Evolutionary conservation across 192 early-diverging fungal species (phyloP).

Genomic region (Entomortierella beljakovae): DNA sequence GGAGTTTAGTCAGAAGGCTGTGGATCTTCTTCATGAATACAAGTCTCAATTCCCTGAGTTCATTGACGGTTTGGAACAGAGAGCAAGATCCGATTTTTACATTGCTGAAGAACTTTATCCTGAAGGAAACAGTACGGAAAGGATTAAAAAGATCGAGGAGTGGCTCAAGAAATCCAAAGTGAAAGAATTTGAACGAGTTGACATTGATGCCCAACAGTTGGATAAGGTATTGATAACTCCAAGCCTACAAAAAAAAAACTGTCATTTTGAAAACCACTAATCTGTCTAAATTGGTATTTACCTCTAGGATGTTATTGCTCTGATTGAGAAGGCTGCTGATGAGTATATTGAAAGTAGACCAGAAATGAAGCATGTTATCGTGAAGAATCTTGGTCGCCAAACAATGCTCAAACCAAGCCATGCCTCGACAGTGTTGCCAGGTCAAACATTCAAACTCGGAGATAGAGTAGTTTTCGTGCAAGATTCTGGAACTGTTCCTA

Average conservation of each 20-base stretch:
- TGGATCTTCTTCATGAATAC: slow-evolving; percentile 80
- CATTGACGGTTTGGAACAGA: slow-evolving; percentile 61
- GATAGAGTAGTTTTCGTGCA: slow-evolving; percentile 86
- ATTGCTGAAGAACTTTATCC: slow-evolving; percentile 72
- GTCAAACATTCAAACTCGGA: slow-evolving; percentile 87
- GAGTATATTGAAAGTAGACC: slow-evolving; percentile 53
- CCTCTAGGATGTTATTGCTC: slow-evolving; percentile 62
- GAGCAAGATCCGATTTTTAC: slow-evolving; percentile 63
- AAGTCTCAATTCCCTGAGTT: slow-evolving; percentile 68
- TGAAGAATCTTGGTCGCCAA: slow-evolving; percentile 63
- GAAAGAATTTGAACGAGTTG: slow-evolving; percentile 71
- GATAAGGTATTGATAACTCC: slow-evolving; percentile 60
- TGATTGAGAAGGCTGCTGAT: slow-evolving; percentile 69
- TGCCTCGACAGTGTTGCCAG: slow-evolving; percentile 72
- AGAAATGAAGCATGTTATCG: slow-evolving; percentile 55
- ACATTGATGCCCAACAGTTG: slow-evolving; percentile 72
- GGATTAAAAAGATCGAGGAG: slow-evolving; percentile 66
- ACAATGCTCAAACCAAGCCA: slow-evolving; percentile 86
- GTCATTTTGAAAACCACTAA: background rate
- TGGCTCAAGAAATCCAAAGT: slow-evolving; percentile 75
- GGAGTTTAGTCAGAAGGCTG: slow-evolving; percentile 87
- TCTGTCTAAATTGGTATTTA: background rate
- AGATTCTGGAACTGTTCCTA: slow-evolving; percentile 79
- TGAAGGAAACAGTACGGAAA: slow-evolving; percentile 49
- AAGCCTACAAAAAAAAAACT: background rate